A percentile compares a stretch with the other conserved stretches of the same genome.
Conservation (phyloP, 163 green algal species). For the Chlorella variabilis region DNA sequence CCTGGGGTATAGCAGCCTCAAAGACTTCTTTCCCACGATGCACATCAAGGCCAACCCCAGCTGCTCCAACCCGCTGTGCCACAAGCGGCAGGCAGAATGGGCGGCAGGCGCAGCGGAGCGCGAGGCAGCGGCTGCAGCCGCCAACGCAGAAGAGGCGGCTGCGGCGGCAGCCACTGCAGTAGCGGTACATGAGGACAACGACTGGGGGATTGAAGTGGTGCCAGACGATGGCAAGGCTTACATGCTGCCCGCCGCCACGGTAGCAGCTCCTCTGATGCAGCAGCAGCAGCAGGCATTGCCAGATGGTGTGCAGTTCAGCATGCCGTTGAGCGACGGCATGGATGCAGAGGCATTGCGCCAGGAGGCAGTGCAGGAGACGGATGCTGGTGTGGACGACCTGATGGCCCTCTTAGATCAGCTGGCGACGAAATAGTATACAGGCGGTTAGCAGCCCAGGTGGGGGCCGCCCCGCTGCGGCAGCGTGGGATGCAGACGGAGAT, state of each 20-base stretch:
- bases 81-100: conserved; percentile 65
- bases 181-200: conserved; percentile 83
- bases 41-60: conserved; percentile 86
- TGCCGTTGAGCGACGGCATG: conserved; percentile 52
- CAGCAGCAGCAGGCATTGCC: conserved; percentile 51
- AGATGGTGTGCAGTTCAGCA: conserved; percentile 67
- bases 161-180: conserved; percentile 43
- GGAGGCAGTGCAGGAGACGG: conserved; percentile 55
- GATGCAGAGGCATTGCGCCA: conserved; percentile 53
- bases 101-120: conserved; percentile 22
- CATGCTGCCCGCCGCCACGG: not conserved
- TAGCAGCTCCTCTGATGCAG: not conserved
- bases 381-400: conserved; percentile 70
- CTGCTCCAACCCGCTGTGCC: conserved; percentile 81
- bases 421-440: too few species aligned
- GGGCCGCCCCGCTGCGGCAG: too few species aligned
- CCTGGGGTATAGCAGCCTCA: conserved; percentile 91
- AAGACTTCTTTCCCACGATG: conserved; percentile 97
- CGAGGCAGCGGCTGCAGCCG: conserved; percentile 39
- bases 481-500: too few species aligned
- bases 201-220: conserved; percentile 90
- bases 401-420: conserved; percentile 59
- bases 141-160: conserved; percentile 40
- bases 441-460: too few species aligned
- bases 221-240: conserved; percentile 40